Conservation (phyloP, 345 rosid species). For the sweet orange (Citrus sinensis) region DNA sequence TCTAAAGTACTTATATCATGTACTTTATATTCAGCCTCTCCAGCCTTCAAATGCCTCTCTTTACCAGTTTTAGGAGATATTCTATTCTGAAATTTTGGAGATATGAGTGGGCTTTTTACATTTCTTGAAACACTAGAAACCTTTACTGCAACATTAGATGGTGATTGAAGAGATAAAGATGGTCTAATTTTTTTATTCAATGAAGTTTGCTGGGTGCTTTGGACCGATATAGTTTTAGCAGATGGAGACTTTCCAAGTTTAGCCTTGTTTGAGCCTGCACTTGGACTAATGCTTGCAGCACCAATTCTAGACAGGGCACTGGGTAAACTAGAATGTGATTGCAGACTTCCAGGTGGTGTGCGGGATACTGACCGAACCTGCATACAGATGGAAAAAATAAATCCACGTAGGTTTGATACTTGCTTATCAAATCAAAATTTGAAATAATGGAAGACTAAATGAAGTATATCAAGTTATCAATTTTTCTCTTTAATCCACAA, state of each 20-base stretch:
- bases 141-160: slow-evolving; percentile 36
- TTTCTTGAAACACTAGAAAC: slow-evolving; percentile 36
- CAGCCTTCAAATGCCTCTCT: slow-evolving; percentile 29
- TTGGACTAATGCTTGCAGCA: slow-evolving; percentile 26
- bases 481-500: not conserved
- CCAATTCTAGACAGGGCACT: slow-evolving; percentile 37
- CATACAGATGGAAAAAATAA: slow-evolving; percentile 6
- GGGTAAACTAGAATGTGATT: slow-evolving; percentile 28
- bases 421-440: slow-evolving; percentile 9
- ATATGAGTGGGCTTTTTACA: slow-evolving; percentile 27
- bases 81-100: slow-evolving; percentile 41
- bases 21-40: slow-evolving; percentile 14
- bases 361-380: slow-evolving; percentile 51
- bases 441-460: not conserved
- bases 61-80: slow-evolving; percentile 33
- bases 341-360: slow-evolving; percentile 45
- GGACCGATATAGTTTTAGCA: slow-evolving; percentile 23
- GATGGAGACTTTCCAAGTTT: slow-evolving; percentile 53
- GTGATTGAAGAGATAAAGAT: slow-evolving; percentile 31
- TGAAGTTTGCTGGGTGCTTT: slow-evolving; percentile 28
- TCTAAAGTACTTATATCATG: slow-evolving; percentile 6
- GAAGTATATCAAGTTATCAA: not conserved
- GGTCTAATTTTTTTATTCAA: slow-evolving; percentile 22
- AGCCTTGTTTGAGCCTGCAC: slow-evolving; percentile 32
- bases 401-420: slow-evolving; percentile 11